These are phyloP conservation scores for Mycena polygramma DNA, from an alignment of 768 basidiomycete genomes.

Conservation along the genomic window DNA sequence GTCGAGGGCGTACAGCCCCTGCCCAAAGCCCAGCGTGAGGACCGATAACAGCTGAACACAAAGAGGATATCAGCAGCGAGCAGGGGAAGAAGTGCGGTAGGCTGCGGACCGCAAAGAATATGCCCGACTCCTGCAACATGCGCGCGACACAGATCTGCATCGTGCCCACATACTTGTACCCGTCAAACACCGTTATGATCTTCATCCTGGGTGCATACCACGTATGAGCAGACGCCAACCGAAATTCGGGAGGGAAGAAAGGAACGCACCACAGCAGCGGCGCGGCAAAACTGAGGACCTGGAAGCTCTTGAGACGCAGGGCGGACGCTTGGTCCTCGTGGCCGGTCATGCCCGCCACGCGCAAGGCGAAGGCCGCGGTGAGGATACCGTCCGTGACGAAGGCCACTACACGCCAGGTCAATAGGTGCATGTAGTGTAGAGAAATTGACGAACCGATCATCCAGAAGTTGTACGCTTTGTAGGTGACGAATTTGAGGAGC, in stretches of 20 bases:
- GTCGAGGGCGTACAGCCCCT: slow-evolving; percentile 91
- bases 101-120: slow-evolving; percentile 86
- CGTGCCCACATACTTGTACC: slow-evolving; percentile 90
- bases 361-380: slow-evolving; percentile 78
- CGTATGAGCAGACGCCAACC: background rate
- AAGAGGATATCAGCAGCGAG: background rate
- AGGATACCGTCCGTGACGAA: slow-evolving; percentile 82
- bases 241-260: background rate
- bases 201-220: slow-evolving; percentile 73
- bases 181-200: slow-evolving; percentile 84
- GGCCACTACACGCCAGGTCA: slow-evolving; percentile 51
- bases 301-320: slow-evolving; percentile 81
- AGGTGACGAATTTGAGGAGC: slow-evolving; percentile 80
- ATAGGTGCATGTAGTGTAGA: no score
- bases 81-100: background rate
- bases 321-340: slow-evolving; percentile 50
- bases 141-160: slow-evolving; percentile 95
- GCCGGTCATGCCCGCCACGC: slow-evolving; percentile 67
- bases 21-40: slow-evolving; percentile 85
- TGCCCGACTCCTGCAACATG: slow-evolving; percentile 93
- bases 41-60: slow-evolving; percentile 79
- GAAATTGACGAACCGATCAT: slow-evolving; percentile 40
- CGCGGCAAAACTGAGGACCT: slow-evolving; percentile 88
- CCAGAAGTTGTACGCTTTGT: slow-evolving; percentile 89
- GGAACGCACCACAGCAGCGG: slow-evolving; percentile 85